Base-by-base conservation (phyloP, 1,284 basidiomycete genomes). In the Earliella scabrosa region DNA sequence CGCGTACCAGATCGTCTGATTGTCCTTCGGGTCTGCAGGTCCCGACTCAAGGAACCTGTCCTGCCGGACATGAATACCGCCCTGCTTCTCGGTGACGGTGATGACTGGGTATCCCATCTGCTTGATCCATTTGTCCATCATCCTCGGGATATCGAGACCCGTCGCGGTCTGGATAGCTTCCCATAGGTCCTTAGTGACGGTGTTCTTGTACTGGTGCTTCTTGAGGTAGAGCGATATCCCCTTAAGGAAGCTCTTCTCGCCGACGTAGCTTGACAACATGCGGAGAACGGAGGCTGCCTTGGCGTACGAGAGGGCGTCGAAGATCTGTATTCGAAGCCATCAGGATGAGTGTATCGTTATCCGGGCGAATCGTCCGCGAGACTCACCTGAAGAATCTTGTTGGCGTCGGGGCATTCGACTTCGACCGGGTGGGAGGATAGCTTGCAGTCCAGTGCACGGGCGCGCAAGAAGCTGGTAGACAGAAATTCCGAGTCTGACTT, bases 351-450 rank as follows among this genome's bases (percentile, higher is more conserved):
- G 18, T 18, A 39, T 18, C 16, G 36, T 10, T 10, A 20, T n/a
- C n/a, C n/a, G 16, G 5, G 10, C n/a, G 2, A 16, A 10, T 8
- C 5, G 20, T 24, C 10, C 13, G 21, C 4, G 21, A 16, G 5
- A 35, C 66, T 29, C 48, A 83, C 86, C 78, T 94, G 90, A 70
- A 90, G 90, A 66, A 95, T 92, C 70, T 90, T 85, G 68, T 92
- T 89, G 13, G 92, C 90, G 69, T 96, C 92, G 0, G 92, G 92
- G 67, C 91, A 94, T 10, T 90, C 89, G 21, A 98, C 93, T 73
- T 99, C 95, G 67, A 99, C 93, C 1, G 96, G 92, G 73, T 99
- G 97, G 29, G 93, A 96, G 13, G 95, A 97, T 14, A 92, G 78
- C 72, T 96, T 94, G 10, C 92, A 85, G 68, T 99, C 97, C 52